phyloP scores from a whole-genome alignment of 2,329 filamentous ascomycete species.

The Exophiala mesophila region DNA sequence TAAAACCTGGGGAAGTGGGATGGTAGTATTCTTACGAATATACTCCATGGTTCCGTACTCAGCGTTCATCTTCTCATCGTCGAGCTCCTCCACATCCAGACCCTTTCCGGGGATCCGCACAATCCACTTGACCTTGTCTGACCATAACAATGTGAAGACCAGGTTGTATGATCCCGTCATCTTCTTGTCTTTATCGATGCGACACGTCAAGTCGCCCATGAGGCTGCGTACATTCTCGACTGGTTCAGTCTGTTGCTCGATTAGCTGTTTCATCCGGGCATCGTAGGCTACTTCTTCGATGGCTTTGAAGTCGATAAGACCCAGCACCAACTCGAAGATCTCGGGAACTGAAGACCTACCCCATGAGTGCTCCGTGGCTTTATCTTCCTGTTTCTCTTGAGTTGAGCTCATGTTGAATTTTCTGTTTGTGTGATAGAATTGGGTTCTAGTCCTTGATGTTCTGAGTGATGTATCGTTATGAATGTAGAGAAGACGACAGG shows the following conservation, averaged over 20 bases:
- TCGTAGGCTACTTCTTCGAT: not conserved
- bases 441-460: no score
- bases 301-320: not conserved
- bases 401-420: no score
- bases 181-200: not conserved
- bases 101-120: constrained; percentile 4
- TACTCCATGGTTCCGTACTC: constrained; percentile 8
- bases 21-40: constrained; percentile 6
- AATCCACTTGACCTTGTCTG: constrained; percentile 7
- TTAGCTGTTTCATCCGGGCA: not conserved
- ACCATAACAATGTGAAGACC: constrained; percentile 6
- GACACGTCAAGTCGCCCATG: not conserved
- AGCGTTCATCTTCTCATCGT: not conserved
- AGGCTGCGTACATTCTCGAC: not conserved
- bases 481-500: no score
- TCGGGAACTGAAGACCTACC: no score
- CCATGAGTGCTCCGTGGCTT: no score
- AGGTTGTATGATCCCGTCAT: constrained; percentile 1
- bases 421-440: no score
- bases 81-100: not conserved
- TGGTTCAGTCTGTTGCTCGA: not conserved
- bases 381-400: no score
- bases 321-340: no score
- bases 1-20: constrained; percentile 6
- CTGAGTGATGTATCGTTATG: no score